Base-by-base conservation (phyloP, 108 stramenopile genomes). In the Skeletonema menzelii region DNA sequence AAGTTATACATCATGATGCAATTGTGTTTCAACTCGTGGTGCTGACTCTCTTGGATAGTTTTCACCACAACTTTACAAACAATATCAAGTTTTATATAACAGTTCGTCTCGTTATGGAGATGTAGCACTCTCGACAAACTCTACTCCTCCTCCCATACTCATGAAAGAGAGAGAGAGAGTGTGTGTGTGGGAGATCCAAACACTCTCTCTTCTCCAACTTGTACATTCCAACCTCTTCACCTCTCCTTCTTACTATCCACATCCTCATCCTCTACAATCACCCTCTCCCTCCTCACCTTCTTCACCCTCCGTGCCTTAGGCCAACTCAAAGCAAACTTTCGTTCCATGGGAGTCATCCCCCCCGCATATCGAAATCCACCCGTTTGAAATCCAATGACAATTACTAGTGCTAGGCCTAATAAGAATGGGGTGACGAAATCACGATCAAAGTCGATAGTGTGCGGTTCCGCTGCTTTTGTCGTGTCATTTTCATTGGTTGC, bases 311-410 rank as follows among this genome's bases (percentile, higher is more conserved):
- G 65, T 1, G 84, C 82, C 59, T 87, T 87, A 10, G 86, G 86
- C 86, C 86, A 87, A 8, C 38, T 15, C n/a, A 87, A 24, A 0
- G 49, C 49, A 53, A 24, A 53, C 49, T 53, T 53, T 5, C 49
- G 19, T 7, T 22, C 49, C 38, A 26, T 19, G 0, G 8, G 59
- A 4, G 11, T 37, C 35, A 11, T 37, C 11, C 35, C 35, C 35
- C 35, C 35, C 35, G 35, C 35, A 12, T 5, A 12, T 10, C 11
- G 35, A 37, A 67, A 87, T 10, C 87, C 87, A 10, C 46, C 64
- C 1, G 89, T 90, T 59, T 90, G 89, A 65, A 90, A 85, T 34
- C 85, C 86, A 32, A 90, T 27, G 47, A 87, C 85, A 37, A 90
- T 57, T 3, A 72, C 80, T 56, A 87, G 59, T 17, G 73, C 59